These are phyloP conservation scores for Croton setiger DNA, from an alignment of 441 rosid genomes.

Conservation along the genomic window DNA sequence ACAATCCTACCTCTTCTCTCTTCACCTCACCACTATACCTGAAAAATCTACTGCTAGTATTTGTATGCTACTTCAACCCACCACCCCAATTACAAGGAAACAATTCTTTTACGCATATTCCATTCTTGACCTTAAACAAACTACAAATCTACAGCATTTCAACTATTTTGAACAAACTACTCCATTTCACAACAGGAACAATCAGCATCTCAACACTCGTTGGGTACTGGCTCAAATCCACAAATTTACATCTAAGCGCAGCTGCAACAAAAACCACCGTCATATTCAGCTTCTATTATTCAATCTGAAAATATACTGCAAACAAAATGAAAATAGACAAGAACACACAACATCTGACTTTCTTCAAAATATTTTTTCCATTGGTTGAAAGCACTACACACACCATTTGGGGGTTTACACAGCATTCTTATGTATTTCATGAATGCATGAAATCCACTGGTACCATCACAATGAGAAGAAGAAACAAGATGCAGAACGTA, in stretches of 20 bases:
- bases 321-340: neutral
- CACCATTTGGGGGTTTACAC: neutral
- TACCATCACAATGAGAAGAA: neutral
- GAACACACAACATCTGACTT: neutral
- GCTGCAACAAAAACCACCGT: constrained; percentile 17
- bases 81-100: neutral
- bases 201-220: neutral
- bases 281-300: neutral
- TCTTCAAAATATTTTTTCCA: neutral
- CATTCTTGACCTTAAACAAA: neutral
- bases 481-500: neutral
- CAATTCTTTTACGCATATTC: neutral
- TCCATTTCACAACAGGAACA: neutral
- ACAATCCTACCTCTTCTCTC: neutral
- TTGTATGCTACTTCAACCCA: neutral
- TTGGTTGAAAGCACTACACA: neutral
- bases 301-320: neutral
- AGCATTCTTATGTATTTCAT: too few species aligned
- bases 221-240: neutral
- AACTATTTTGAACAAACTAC: neutral
- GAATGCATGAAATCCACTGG: neutral
- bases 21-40: neutral
- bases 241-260: constrained; percentile 1
- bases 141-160: neutral
- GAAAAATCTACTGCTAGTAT: neutral